Base-by-base conservation (phyloP, 495 filamentous ascomycete species). In the Halenospora varia region DNA sequence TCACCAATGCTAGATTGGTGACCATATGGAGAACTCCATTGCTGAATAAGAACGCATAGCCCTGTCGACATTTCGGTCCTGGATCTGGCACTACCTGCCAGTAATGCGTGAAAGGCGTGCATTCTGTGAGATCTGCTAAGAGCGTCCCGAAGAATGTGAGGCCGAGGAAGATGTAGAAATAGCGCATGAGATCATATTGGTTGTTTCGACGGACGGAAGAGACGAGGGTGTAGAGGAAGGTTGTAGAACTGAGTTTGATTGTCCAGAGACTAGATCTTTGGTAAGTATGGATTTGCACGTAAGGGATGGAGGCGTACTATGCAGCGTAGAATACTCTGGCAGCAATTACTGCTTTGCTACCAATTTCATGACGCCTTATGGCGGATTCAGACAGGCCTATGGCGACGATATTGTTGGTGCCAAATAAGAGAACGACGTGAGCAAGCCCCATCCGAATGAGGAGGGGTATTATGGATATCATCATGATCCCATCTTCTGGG, bases 41-140 rank as follows among this genome's bases (percentile, higher is more conserved):
- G 11, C 88, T 90, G 60, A 96, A 72, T 18, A 97, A 81, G 61
- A 96, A 88, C 25, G 82, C 87, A 66, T 86, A 92, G 19, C 88
- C 91, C 64, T 86, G 81, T 23, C 94, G 84, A 72, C 94, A 98
- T 60, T 80, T 77, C 10, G 89, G 83, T n/a, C 90, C 90, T 19
- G 94, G 92, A 65, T 96, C 90, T 10, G 94, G 94, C 19, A 84
- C 69, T 8, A 97, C 90, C 71, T 96, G 92, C 92, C 90, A 97
- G 74, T 95, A 93, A 68, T 91, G 83, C 49, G 69, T 48, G 62
- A 96, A 90, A 17, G 94, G 92, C 25, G 83, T 85, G 69, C 94
- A 98, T 72, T 96, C 92, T 40, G 79, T 77, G 35, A 98, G 74
- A 13, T 89, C 89, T 13, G 87, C 82, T 56, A 96, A 82, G 26